Conservation (phyloP, 352 stramenopile species). For the Thalassiosira hispida region DNA sequence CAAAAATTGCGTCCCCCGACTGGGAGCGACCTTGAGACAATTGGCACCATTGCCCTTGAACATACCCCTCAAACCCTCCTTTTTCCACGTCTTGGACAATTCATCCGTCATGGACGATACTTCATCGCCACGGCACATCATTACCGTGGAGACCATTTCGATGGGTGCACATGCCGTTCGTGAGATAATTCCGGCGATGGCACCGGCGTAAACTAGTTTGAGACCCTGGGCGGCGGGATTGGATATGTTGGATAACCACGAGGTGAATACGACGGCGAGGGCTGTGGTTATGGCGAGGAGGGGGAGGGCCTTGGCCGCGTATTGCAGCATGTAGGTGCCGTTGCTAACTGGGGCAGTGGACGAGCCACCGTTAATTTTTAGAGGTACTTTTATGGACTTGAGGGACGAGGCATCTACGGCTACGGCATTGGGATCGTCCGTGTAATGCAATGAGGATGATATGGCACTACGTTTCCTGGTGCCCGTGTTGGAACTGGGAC, state of each 20-base stretch:
- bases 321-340: conserved; percentile 8
- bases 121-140: conserved; percentile 49
- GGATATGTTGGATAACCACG: conserved; percentile 16
- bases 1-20: conserved; percentile 55
- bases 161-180: conserved; percentile 50
- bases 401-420: no score
- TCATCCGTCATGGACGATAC: conserved; percentile 42
- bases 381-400: no score
- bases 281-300: background rate
- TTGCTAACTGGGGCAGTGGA: background rate
- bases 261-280: conserved; percentile 20
- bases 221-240: conserved; percentile 28
- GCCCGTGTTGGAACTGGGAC: background rate
- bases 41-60: conserved; percentile 70
- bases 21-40: conserved; percentile 64
- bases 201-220: conserved; percentile 56
- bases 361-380: background rate
- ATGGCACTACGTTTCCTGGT: conserved; percentile 22
- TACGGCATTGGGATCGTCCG: conserved; percentile 24
- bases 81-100: conserved; percentile 42
- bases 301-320: conserved; percentile 27
- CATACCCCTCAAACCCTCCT: conserved; percentile 52
- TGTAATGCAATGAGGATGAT: conserved; percentile 28
- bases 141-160: conserved; percentile 54
- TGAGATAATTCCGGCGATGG: conserved; percentile 61